Percentiles rank a stretch among this genome's conserved stretches.
phyloP scores from a whole-genome alignment of 169 alveolate species.

The Eimeria necatrix region DNA sequence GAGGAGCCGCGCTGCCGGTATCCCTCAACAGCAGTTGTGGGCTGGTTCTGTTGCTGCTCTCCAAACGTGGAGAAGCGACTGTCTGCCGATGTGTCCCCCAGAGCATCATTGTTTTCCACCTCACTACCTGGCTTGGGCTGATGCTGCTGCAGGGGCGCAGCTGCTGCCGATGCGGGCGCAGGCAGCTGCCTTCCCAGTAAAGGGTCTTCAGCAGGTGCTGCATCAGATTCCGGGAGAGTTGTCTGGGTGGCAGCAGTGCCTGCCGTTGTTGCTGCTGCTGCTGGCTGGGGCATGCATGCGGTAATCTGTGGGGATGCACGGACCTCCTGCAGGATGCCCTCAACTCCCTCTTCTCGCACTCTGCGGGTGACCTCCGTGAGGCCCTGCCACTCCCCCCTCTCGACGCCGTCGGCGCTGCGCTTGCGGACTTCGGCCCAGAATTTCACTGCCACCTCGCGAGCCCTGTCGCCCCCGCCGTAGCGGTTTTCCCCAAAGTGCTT shows the following conservation, averaged over 20 bases:
- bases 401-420: conserved; percentile 55
- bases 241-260: neutral
- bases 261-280: neutral
- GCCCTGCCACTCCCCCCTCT: conserved; percentile 75
- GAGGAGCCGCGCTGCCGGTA: neutral
- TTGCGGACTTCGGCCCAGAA: conserved; percentile 75
- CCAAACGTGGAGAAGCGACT: neutral
- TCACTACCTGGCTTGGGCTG: conserved; percentile 12
- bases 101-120: neutral
- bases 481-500: conserved; percentile 82
- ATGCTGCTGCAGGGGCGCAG: neutral
- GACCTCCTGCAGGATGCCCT: conserved; percentile 58
- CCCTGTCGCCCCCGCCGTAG: conserved; percentile 80
- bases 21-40: neutral
- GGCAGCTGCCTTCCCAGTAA: neutral
- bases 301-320: neutral
- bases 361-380: conserved; percentile 76
- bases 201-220: neutral
- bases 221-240: neutral
- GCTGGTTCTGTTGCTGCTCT: conserved; percentile 15
- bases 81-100: neutral
- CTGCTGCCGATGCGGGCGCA: neutral
- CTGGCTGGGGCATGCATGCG: neutral
- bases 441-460: conserved; percentile 61
- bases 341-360: conserved; percentile 77